Evolutionary conservation across 805 yeast genomes (phyloP).

Genomic region (Hanseniaspora taiwanica): DNA sequence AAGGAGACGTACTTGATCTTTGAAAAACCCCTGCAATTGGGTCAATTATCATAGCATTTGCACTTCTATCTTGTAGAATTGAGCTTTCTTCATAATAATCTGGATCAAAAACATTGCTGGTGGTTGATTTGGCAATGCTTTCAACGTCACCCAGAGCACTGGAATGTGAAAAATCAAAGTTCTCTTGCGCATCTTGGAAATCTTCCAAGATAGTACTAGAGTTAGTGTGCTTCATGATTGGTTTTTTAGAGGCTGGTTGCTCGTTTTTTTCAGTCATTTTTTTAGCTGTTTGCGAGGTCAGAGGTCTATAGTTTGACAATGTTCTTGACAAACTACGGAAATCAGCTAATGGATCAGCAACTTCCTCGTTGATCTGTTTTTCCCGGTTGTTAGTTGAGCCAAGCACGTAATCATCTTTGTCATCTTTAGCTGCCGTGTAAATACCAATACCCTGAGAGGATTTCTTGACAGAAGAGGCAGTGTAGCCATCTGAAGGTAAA

Average conservation of each 20-base stretch:
- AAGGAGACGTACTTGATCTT: too few species aligned
- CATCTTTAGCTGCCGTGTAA: not conserved
- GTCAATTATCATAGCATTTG: conserved; percentile 9
- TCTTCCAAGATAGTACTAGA: not conserved
- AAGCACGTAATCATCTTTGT: conserved; percentile 4
- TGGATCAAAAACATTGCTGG: conserved; percentile 19
- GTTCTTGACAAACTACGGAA: conserved; percentile 11
- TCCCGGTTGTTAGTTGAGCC: conserved; percentile 20
- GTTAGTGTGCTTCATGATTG: not conserved
- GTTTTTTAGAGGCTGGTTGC: not conserved
- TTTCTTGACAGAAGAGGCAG: too few species aligned
- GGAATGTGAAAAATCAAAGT: conserved; percentile 9
- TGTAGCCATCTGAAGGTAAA: not conserved
- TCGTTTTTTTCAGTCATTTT: not conserved
- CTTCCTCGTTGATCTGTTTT: conserved; percentile 11
- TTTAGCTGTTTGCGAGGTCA: not conserved
- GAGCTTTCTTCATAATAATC: conserved; percentile 17
- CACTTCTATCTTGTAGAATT: conserved; percentile 9
- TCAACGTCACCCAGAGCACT: not conserved
- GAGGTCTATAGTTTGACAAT: conserved; percentile 4
- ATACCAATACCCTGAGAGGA: not conserved
- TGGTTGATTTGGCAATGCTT: conserved; percentile 1
- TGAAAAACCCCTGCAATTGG: too few species aligned
- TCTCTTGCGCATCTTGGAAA: not conserved
- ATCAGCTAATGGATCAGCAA: conserved; percentile 12